Evolutionary conservation across 768 basidiomycete genomes (phyloP).

Genomic region (Podaxis rugospora): DNA sequence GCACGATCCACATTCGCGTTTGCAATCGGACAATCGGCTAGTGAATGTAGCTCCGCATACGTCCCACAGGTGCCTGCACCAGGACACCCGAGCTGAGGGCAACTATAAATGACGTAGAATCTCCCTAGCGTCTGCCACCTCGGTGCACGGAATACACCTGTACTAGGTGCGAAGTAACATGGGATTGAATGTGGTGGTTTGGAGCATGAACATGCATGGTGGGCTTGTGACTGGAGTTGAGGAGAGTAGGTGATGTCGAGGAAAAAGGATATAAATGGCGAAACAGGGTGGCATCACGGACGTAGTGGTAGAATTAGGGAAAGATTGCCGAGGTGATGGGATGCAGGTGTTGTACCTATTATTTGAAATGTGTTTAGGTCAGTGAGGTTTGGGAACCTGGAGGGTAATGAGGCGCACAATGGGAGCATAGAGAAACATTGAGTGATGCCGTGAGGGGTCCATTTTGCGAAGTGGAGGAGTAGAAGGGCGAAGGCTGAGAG

Average conservation of each 20-base stretch:
- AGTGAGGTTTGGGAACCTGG: background rate
- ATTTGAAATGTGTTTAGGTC: too few species aligned
- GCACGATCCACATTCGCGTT: slow-evolving; percentile 29
- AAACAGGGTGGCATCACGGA: slow-evolving; percentile 29
- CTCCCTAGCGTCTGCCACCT: slow-evolving; percentile 38
- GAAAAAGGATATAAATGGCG: slow-evolving; percentile 24
- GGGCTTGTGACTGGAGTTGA: slow-evolving; percentile 31
- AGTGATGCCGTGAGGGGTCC: slow-evolving; percentile 29
- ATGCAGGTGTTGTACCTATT: slow-evolving; percentile 32
- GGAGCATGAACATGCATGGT: slow-evolving; percentile 39
- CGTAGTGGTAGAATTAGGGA: slow-evolving; percentile 36
- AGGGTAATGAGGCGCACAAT: slow-evolving; percentile 23
- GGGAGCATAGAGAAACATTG: slow-evolving; percentile 32
- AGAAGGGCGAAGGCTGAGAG: slow-evolving; percentile 29
- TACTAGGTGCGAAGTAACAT: slow-evolving; percentile 34
- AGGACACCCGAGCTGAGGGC: slow-evolving; percentile 38
- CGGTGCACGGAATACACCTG: slow-evolving; percentile 31
- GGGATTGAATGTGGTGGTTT: slow-evolving; percentile 31
- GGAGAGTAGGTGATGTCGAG: slow-evolving; percentile 22
- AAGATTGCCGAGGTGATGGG: slow-evolving; percentile 23
- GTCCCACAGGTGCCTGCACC: slow-evolving; percentile 18
- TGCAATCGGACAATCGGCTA: slow-evolving; percentile 28
- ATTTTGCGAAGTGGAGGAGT: slow-evolving; percentile 33
- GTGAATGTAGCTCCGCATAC: slow-evolving; percentile 32
- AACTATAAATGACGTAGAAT: slow-evolving; percentile 38